phyloP scores from a whole-genome alignment of 495 filamentous ascomycete species.

The Cladorrhinum samala region DNA sequence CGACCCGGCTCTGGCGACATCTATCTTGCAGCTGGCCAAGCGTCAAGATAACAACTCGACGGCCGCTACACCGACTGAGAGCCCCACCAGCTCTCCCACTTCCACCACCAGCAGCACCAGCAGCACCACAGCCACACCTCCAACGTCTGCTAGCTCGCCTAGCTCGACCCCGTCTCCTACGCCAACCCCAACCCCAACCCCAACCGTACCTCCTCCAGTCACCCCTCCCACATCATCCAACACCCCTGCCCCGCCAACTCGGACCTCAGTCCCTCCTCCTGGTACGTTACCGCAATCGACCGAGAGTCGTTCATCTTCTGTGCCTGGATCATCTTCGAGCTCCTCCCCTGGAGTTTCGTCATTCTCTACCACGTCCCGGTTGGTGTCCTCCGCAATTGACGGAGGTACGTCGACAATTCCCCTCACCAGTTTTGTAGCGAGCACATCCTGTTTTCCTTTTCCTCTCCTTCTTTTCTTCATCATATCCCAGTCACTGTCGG shows the following conservation, averaged over 20 bases:
- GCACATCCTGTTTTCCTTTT: conserved; percentile 1
- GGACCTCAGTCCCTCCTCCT: background rate
- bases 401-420: conserved; percentile 22
- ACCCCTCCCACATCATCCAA: conserved; percentile 13
- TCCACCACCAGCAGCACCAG: too few relatives aligned
- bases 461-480: background rate
- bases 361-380: conserved; percentile 11
- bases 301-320: background rate
- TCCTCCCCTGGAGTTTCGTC: conserved; percentile 1
- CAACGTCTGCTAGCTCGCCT: conserved; percentile 9
- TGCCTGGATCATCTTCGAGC: background rate
- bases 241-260: background rate
- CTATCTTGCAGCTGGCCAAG: conserved; percentile 33
- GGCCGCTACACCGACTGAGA: background rate
- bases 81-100: background rate
- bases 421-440: background rate
- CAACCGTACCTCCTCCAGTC: conserved; percentile 14
- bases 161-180: conserved; percentile 5
- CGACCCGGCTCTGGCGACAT: conserved; percentile 28
- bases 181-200: background rate
- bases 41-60: conserved; percentile 27
- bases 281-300: background rate
- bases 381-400: conserved; percentile 17
- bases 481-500: too few relatives aligned
- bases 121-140: background rate